Conservation (phyloP, 176 grass and related monocot species). For the Alloteropsis semialata region DNA sequence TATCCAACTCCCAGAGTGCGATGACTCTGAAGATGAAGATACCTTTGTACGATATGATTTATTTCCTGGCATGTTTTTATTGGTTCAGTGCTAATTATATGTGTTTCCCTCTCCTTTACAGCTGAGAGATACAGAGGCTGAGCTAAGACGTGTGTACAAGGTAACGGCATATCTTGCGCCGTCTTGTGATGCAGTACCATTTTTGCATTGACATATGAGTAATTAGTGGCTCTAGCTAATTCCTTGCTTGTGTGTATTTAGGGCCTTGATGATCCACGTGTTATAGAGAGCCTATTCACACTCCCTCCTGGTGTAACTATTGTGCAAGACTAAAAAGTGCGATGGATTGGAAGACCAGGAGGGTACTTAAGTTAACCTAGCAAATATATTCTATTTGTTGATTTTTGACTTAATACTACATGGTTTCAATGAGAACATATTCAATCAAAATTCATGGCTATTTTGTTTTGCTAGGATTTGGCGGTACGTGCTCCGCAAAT, state of each 20-base stretch:
- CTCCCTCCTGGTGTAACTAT: not conserved
- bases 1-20: not conserved
- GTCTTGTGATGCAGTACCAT: not conserved
- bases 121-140: not conserved
- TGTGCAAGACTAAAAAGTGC: not conserved
- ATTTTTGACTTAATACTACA: no score
- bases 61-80: not conserved
- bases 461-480: no score
- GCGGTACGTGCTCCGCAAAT: no score
- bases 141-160: conserved; percentile 16
- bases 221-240: not conserved
- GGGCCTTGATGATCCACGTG: not conserved
- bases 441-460: no score
- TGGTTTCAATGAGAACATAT: no score
- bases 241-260: not conserved
- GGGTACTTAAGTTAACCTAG: not conserved
- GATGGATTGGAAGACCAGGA: not conserved
- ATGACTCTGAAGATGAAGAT: conserved; percentile 11
- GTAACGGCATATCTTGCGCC: not conserved
- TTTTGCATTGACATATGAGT: not conserved
- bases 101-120: not conserved
- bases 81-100: not conserved
- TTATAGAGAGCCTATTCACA: not conserved
- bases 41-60: conserved; percentile 1
- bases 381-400: not conserved